phyloP scores from a whole-genome alignment of 495 filamentous ascomycete species.

The Lophiotrema nucula region DNA sequence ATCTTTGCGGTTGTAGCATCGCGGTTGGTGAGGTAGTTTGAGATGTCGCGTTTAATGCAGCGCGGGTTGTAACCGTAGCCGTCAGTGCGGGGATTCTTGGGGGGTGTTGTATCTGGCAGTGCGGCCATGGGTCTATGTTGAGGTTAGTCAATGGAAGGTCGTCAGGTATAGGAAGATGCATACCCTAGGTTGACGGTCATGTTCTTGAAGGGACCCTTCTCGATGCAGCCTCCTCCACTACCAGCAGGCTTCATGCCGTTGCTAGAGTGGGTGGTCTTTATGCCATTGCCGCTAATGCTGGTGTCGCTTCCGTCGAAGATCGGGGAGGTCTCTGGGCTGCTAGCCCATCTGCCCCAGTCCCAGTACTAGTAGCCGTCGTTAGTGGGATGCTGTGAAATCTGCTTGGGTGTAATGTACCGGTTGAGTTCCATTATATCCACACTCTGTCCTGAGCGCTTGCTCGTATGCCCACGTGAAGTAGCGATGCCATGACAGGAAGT shows the following conservation, averaged over 20 bases:
- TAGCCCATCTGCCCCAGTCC: slow-evolving; percentile 33
- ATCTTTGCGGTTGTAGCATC: slow-evolving; percentile 26
- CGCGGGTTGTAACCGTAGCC: slow-evolving; percentile 36
- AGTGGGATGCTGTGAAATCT: too few species aligned
- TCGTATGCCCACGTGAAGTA: slow-evolving; percentile 31
- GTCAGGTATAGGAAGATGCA: slow-evolving; percentile 28
- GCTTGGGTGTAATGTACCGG: slow-evolving; percentile 14
- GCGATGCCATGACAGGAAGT: slow-evolving; percentile 33
- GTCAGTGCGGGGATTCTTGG: slow-evolving; percentile 41
- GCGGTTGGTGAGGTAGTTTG: slow-evolving; percentile 26
- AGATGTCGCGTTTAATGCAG: slow-evolving; percentile 31
- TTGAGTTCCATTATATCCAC: slow-evolving; percentile 33
- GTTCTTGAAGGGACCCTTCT: slow-evolving; percentile 26
- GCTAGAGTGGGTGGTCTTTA: slow-evolving; percentile 18
- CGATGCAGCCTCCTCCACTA: slow-evolving; percentile 29
- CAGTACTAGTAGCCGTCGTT: slow-evolving; percentile 22
- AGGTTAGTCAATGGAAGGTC: slow-evolving; percentile 32
- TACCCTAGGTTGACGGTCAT: slow-evolving; percentile 37
- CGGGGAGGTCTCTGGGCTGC: slow-evolving; percentile 27
- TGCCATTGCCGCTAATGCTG: slow-evolving; percentile 30
- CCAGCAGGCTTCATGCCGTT: slow-evolving; percentile 27
- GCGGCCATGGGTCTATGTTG: slow-evolving; percentile 28
- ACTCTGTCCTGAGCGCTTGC: slow-evolving; percentile 27
- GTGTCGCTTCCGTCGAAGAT: slow-evolving; percentile 32
- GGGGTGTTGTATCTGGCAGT: slow-evolving; percentile 41